A percentile compares a stretch with the other conserved stretches of the same genome.
phyloP scores from a whole-genome alignment of 148 eudicot species.

The Spergularia bocconei region DNA sequence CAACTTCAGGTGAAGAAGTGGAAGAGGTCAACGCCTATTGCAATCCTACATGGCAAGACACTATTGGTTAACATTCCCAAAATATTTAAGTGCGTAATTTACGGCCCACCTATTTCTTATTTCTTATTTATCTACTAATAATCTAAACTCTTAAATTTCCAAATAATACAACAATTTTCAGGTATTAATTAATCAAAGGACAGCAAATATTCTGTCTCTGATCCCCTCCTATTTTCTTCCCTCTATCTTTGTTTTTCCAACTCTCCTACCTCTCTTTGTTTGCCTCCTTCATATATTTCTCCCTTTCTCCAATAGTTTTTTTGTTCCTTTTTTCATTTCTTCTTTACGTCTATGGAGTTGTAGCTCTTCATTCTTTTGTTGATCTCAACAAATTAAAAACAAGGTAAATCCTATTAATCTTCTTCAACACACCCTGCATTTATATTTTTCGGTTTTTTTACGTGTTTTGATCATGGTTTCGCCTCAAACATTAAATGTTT shows the following conservation, averaged over 20 bases:
- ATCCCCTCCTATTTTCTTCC: not conserved
- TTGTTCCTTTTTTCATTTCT: not conserved
- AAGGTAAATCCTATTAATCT: slow-evolving; percentile 9
- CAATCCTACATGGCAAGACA: slow-evolving; percentile 11
- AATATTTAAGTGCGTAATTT: slow-evolving; percentile 10
- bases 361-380: slow-evolving; percentile 21
- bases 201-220: slow-evolving; percentile 25
- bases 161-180: not conserved
- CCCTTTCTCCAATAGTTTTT: slow-evolving; percentile 1
- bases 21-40: slow-evolving; percentile 11
- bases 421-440: not conserved
- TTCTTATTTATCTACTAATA: not conserved
- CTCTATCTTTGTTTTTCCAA: slow-evolving; percentile 1
- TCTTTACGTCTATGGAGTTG: slow-evolving; percentile 24
- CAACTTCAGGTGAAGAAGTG: too few species aligned
- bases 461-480: not conserved
- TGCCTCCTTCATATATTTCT: slow-evolving; percentile 15
- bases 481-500: not conserved
- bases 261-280: slow-evolving; percentile 17
- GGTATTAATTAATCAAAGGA: slow-evolving; percentile 19
- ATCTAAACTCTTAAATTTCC: not conserved
- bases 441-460: not conserved
- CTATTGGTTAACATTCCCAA: slow-evolving; percentile 9
- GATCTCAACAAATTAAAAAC: slow-evolving; percentile 3
- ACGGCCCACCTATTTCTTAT: slow-evolving; percentile 16